Evolutionary conservation across 306 rosid genomes (phyloP).

Genomic region (Ochetophila trinervis): DNA sequence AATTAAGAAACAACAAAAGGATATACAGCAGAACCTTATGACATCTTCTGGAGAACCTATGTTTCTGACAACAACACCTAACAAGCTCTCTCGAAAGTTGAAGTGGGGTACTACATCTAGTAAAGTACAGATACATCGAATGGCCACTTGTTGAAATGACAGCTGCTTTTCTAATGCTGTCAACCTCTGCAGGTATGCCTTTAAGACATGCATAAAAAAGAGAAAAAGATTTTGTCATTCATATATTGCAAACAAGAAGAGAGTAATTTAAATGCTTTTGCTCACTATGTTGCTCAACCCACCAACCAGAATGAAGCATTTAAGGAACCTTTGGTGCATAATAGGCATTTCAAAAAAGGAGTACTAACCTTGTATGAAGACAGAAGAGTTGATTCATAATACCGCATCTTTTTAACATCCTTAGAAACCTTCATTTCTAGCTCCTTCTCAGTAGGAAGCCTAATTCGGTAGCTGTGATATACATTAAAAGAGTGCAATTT

Average conservation of each 20-base stretch:
- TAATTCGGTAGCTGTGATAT: slow-evolving; percentile 72
- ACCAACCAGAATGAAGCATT: not conserved
- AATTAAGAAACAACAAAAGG: not conserved
- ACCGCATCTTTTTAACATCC: slow-evolving; percentile 80
- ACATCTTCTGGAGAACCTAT: slow-evolving; percentile 64
- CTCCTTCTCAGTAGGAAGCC: slow-evolving; percentile 98
- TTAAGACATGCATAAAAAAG: slow-evolving; percentile 21
- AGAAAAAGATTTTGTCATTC: not conserved
- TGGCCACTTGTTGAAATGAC: slow-evolving; percentile 60
- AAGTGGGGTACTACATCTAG: slow-evolving; percentile 88
- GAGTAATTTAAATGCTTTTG: not conserved
- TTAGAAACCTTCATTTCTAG: slow-evolving; percentile 90
- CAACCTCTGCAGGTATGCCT: slow-evolving; percentile 84
- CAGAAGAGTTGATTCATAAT: slow-evolving; percentile 85
- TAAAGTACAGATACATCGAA: slow-evolving; percentile 76
- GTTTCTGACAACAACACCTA: slow-evolving; percentile 63
- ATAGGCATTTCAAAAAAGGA: slow-evolving; percentile 9
- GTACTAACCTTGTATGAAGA: slow-evolving; percentile 77
- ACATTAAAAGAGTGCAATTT: slow-evolving; percentile 16
- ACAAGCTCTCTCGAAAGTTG: slow-evolving; percentile 80
- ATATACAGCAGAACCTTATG: slow-evolving; percentile 58
- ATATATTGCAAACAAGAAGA: not conserved
- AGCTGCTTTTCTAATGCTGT: slow-evolving; percentile 56
- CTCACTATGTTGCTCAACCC: not conserved
- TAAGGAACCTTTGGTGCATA: not conserved